Conservation (phyloP, 2,329 filamentous ascomycete genomes). For the Diaporthe caulivora region DNA sequence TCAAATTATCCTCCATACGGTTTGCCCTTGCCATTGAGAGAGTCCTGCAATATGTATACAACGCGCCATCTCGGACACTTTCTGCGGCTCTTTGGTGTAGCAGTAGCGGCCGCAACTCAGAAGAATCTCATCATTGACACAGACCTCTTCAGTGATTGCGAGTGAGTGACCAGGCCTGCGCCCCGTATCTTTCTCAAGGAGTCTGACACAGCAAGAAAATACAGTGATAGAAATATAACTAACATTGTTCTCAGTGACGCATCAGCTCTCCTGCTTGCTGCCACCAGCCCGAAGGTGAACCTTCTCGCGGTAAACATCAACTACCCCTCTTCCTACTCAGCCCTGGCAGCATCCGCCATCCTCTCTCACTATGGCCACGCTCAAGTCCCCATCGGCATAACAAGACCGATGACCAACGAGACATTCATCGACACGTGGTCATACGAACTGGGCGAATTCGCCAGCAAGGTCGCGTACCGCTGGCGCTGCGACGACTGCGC, state of each 20-base stretch:
- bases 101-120: neutral
- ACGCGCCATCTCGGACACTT: neutral
- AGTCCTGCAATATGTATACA: neutral
- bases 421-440: constrained; percentile 58
- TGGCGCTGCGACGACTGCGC: constrained; percentile 47
- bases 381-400: constrained; percentile 53
- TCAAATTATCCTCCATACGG: neutral
- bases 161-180: constrained; percentile 49
- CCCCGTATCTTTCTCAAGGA: neutral
- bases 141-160: constrained; percentile 60
- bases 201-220: too few relatives aligned
- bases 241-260: constrained; percentile 50
- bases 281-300: constrained; percentile 51
- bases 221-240: neutral
- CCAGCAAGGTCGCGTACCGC: constrained; percentile 59
- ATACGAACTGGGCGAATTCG: constrained; percentile 57
- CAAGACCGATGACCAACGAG: constrained; percentile 54
- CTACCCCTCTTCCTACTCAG: constrained; percentile 55
- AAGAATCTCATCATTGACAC: constrained; percentile 61
- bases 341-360: constrained; percentile 55
- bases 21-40: neutral
- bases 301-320: constrained; percentile 58
- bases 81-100: neutral
- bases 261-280: constrained; percentile 56
- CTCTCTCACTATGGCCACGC: constrained; percentile 55